Evolutionary conservation across 225 moss, liverwort and hornwort species (phyloP), one percentile per base, ranked within the genome.

Genomic region (Sphagnum contortum): DNA sequence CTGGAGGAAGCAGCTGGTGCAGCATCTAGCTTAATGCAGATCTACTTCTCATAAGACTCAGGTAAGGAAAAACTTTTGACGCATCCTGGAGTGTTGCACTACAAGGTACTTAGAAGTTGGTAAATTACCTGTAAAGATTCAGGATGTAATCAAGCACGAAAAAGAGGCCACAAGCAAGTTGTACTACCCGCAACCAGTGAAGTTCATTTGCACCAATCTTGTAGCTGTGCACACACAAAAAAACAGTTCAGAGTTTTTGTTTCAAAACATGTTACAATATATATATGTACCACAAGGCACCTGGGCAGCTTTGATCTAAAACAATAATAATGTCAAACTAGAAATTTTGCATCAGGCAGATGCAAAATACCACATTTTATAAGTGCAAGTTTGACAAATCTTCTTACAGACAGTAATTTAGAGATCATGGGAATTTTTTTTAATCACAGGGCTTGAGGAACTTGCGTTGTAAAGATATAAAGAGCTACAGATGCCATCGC

Each of bases 81-180:
- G 29, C 29, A 29, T 29, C 29, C 0, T 29, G 29, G n/a, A 11
- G 9, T n/a, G 6, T 29, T 29, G 29, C 29, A 29, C 29, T 29
- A 29, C 29, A 29, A 29, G 29, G 29, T 29, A 29, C 29, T 29
- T 29, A 29, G 29, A 29, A 29, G 29, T 29, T 29, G 29, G 29
- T 29, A 29, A 29, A 64, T 62, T 68, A 94, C 94, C 94, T 90
- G 78, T 88, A 94, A 6, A 91, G 54, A 52, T 89, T 94, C 53
- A 91, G 48, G 58, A 91, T 50, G 76, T 89, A 94, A 75, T 91
- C 88, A 11, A 91, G 0, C 69, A 89, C 82, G 53, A 94, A 94
- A 68, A 94, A 94, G 49, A 94, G 79, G 2, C 94, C 91, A 62
- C 90, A 94, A 48, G 55, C 79, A 57, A 88, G 84, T 75, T 94